These are phyloP conservation scores for Alternaria novae-zelandiae DNA, from an alignment of 2,329 filamentous ascomycete genomes.

Conservation along the genomic window DNA sequence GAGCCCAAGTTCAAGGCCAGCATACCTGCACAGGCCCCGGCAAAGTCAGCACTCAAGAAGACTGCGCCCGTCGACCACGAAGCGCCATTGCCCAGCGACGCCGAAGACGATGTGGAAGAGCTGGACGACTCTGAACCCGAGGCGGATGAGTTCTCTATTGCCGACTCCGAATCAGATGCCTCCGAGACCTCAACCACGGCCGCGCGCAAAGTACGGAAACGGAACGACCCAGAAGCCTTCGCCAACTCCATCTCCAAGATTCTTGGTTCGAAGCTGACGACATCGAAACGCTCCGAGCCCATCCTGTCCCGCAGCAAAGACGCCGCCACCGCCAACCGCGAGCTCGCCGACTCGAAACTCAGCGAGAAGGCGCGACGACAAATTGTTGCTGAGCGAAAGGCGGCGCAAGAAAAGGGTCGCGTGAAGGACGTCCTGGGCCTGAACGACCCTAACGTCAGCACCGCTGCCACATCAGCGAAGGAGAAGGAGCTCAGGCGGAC, in stretches of 20 bases:
- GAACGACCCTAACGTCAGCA: conserved; percentile 56
- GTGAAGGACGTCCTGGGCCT: conserved; percentile 83
- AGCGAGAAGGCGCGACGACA: conserved; percentile 82
- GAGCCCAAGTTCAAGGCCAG: conserved; percentile 31
- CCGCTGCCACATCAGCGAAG: conserved; percentile 65
- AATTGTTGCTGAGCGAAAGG: conserved; percentile 79
- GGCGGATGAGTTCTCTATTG: conserved; percentile 42
- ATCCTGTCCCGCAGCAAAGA: conserved; percentile 84
- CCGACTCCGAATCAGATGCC: conserved; percentile 33
- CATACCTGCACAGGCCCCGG: conserved; percentile 21
- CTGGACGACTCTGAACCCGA: conserved; percentile 42
- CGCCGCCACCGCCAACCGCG: conserved; percentile 74
- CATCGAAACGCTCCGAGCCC: conserved; percentile 81
- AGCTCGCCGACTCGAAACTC: conserved; percentile 76
- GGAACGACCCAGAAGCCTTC: conserved; percentile 90
- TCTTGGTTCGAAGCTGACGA: conserved; percentile 84
- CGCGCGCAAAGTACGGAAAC: conserved; percentile 69
- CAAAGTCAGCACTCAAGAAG: conserved; percentile 34
- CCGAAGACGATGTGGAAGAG: conserved; percentile 16
- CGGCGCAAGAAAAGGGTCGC: conserved; percentile 82
- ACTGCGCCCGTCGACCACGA: conserved; percentile 37
- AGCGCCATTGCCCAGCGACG: conserved; percentile 33
- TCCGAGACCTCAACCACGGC: conserved; percentile 48
- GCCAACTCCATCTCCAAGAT: conserved; percentile 94
- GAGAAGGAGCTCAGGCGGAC: conserved; percentile 85